Percentiles rank a stretch among this genome's conserved stretches.
These are phyloP conservation scores for Marchantia polymorpha DNA, from an alignment of 225 moss, liverwort and hornwort species.

Conservation along the genomic window DNA sequence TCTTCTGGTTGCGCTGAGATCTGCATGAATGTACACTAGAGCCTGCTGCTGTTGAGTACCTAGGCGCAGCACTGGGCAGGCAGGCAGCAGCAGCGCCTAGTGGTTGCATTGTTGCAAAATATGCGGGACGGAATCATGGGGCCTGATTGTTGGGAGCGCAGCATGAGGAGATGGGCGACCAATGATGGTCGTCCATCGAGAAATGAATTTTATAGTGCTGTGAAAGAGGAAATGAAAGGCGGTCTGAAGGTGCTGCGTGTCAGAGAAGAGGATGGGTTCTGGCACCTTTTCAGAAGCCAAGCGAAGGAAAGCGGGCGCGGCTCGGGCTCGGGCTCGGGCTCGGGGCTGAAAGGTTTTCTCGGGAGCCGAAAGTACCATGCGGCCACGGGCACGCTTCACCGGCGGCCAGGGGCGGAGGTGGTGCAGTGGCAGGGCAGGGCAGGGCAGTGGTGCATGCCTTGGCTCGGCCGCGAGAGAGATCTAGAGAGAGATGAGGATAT, in stretches of 20 bases:
- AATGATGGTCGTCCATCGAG: neutral
- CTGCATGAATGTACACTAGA: neutral
- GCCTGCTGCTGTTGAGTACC: neutral
- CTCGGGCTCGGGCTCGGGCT: neutral
- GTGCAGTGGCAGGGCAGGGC: too few relatives aligned
- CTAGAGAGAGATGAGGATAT: neutral
- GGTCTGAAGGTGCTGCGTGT: conserved; percentile 1
- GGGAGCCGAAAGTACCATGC: neutral
- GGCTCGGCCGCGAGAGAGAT: too few relatives aligned
- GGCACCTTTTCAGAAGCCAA: conserved; percentile 2
- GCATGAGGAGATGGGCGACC: conserved; percentile 3
- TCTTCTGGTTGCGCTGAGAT: neutral
- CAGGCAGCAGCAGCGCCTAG: neutral
- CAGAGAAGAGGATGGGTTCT: conserved; percentile 6
- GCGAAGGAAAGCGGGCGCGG: neutral
- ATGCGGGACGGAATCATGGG: neutral
- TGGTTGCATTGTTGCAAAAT: neutral
- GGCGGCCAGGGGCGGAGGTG: neutral
- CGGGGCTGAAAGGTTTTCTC: neutral
- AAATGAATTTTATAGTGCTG: neutral
- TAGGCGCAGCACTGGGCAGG: neutral
- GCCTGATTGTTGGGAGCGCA: conserved; percentile 6
- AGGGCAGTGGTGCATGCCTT: neutral
- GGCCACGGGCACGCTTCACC: neutral
- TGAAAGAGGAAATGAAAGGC: conserved; percentile 2